Evolutionary conservation across 148 eudicot species (phyloP), one percentile per base, ranked within the genome.

Genomic region (Persicaria maculosa): DNA sequence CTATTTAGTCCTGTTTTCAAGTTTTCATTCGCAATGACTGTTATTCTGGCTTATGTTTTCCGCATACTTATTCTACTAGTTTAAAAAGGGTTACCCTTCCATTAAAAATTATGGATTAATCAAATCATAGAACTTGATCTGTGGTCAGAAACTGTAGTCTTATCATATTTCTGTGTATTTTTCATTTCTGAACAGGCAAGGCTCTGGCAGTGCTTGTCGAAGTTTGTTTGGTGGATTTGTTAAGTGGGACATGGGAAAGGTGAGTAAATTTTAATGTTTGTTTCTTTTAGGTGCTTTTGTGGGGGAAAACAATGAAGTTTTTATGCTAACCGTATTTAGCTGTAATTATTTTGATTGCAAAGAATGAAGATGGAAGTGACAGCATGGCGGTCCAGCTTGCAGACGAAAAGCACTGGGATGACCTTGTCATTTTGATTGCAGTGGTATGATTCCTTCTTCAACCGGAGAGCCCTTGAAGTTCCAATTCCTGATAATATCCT

Each of bases 201-300:
- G 98, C 71, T 93, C 98, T 11, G 98, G 98, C 47, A 93, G 98
- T 83, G 98, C 97, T 74, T 93, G 98, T 77, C 98, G 98, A 80
- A 91, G 98, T 77, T 79, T 93, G 58, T 89, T 79, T 81, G 98
- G 98, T 65, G 98, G 98, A 59, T 91, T 93, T 88, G 98, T 90
- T 72, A 93, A 89, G 90, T 93, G 98, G 98, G 77, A 78, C 69
- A 93, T 91, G 98, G 98, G 98, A 79, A 85, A 88, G 72, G 98
- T 93, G 88, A 77, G 86, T 79, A 75, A 25, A 0, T 62, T 50
- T 55, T 65, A 14, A 69, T 40, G 55, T 54, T 69, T 45, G 59
- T 15, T 73, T 57, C 47, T 22, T 22, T 58, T 9, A 10, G 2
- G 65, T 20, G 20, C 8, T 58, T 12, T 6, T 19, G 36, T 20